Percentiles rank a stretch among this genome's conserved stretches.
Conservation (phyloP, 208 protist genomes). For the Trypanosomatidae sp. region DNA sequence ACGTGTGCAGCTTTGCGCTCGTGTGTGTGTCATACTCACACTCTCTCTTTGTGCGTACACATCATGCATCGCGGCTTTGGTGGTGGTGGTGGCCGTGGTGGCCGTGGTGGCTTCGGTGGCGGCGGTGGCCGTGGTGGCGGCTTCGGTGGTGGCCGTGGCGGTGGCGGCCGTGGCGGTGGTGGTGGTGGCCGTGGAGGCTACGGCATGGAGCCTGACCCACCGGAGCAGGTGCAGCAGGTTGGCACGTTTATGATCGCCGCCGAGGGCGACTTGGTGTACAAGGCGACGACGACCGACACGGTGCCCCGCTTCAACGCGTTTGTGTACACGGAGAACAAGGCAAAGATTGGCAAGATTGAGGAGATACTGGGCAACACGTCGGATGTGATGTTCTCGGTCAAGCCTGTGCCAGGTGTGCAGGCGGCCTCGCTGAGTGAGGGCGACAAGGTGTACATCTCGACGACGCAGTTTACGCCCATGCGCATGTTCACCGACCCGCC, state of each 20-base stretch:
- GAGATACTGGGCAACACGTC: constrained; percentile 81
- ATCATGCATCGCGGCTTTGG: constrained; percentile 24
- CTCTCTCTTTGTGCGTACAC: constrained; percentile 1
- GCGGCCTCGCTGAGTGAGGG: constrained; percentile 72
- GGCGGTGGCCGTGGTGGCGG: constrained; percentile 18
- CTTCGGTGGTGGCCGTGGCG: constrained; percentile 15
- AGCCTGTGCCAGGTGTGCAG: constrained; percentile 74
- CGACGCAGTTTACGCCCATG: constrained; percentile 74
- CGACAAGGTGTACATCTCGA: constrained; percentile 75
- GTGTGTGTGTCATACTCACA: too few species aligned
- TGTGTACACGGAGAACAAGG: constrained; percentile 86
- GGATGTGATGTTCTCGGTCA: constrained; percentile 87
- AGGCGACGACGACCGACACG: constrained; percentile 27
- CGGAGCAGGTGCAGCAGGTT: constrained; percentile 62
- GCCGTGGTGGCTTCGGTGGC: constrained; percentile 13
- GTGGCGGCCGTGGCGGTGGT: constrained; percentile 21
- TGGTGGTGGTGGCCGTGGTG: constrained; percentile 9
- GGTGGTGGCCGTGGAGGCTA: constrained; percentile 62
- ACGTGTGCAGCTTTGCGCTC: too few species aligned
- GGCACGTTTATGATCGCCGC: constrained; percentile 80
- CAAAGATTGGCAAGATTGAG: constrained; percentile 89
- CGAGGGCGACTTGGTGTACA: constrained; percentile 85
- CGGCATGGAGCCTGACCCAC: constrained; percentile 65
- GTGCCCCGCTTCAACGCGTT: constrained; percentile 90
- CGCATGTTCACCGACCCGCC: constrained; percentile 80